Base-by-base conservation (phyloP, 106 monocot genomes). In the Vanilla planifolia region DNA sequence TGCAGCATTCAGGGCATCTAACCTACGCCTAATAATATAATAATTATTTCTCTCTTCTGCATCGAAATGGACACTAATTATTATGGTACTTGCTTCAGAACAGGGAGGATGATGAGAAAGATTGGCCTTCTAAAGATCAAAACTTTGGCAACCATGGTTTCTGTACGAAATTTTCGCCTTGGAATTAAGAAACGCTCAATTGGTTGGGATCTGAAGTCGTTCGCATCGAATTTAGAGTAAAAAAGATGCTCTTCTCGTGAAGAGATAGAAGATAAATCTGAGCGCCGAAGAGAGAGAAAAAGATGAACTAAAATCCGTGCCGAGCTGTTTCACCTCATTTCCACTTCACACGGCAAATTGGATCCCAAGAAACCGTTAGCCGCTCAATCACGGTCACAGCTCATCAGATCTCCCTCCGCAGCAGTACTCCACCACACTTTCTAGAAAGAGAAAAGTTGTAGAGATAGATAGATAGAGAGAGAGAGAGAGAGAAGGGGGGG, bases 191-290 rank as follows among this genome's bases (percentile, higher is more conserved):
- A 64, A 64, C 27, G 14, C 30, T 50, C 47, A 24, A 70, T 59
- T 34, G 69, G 48, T 84, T 76, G n/a, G n/a, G 80, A 77, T 77
- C 74, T 74, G 67, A 71, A 42, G 50, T 48, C 53, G 42, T 28
- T 48, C 48, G n/a, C 60, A 77, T 74, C 55, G 71, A 67, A 47
- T 64, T 71, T 66, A 71, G 73, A 37, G 13, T 25, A 59, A 32
- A 43, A 27, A 62, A 33, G 52, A 35, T 9, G 5, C 15, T 14
- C 21, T 25, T 11, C 61, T 62, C 77, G 73, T 69, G 77, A 73
- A 11, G 19, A 4, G 17, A 35, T 51, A 50, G 58, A 36, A 55
- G 68, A 68, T 48, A 72, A 55, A 43, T 36, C 36, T 36, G 48
- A 5, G 61, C 4, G 17, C 16, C 10, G 33, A 22, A 25, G 36